Conservation (phyloP, 2,329 filamentous ascomycete species). For the Fusarium dlaminii region DNA sequence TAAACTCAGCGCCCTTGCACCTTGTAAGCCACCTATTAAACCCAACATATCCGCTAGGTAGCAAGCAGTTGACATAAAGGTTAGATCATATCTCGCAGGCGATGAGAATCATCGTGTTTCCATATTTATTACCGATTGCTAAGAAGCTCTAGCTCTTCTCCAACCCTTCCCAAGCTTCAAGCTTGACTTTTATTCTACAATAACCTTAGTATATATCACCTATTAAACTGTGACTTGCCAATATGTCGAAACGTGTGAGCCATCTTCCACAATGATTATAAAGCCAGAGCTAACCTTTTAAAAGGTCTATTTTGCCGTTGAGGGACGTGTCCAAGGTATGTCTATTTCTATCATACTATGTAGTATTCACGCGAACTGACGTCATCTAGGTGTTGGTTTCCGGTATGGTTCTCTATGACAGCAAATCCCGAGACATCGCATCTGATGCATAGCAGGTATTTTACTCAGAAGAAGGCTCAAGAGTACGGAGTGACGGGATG, state of each 20-base stretch:
- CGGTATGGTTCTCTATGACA: conserved; percentile 49
- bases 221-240: background rate
- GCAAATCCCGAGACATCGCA: background rate
- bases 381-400: conserved; percentile 63
- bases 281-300: background rate
- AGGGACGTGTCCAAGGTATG: conserved; percentile 76
- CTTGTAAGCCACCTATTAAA: background rate
- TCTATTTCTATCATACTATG: background rate
- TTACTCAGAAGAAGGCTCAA: conserved; percentile 61
- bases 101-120: background rate
- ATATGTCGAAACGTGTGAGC: conserved; percentile 50
- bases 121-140: background rate
- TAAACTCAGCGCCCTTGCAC: background rate
- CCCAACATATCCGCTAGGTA: background rate
- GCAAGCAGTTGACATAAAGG: conserved; percentile 9
- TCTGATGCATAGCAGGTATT: conserved; percentile 55
- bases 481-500: conserved; percentile 66
- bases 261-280: background rate
- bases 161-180: background rate
- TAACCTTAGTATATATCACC: background rate
- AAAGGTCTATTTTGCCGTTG: conserved; percentile 70
- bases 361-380: conserved; percentile 37
- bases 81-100: background rate
- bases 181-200: background rate
- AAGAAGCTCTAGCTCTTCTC: background rate